A percentile compares a stretch with the other conserved stretches of the same genome.
phyloP scores from a whole-genome alignment of 768 basidiomycete genomes.

The Galerina sulciceps region DNA sequence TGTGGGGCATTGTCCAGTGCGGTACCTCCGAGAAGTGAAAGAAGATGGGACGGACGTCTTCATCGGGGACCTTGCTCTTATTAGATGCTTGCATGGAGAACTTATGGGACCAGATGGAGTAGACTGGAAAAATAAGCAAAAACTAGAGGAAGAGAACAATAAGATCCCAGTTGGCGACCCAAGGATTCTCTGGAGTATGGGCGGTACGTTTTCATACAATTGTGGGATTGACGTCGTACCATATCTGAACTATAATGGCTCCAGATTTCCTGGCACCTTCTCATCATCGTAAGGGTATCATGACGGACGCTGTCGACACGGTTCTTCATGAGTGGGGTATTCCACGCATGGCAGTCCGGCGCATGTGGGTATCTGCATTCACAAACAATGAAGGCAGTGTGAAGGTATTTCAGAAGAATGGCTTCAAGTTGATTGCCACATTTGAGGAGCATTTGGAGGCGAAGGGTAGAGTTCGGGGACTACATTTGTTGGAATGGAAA shows the following conservation, averaged over 20 bases:
- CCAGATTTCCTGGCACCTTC: slow-evolving; percentile 64
- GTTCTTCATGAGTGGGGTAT: slow-evolving; percentile 64
- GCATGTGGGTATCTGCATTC: slow-evolving; percentile 48
- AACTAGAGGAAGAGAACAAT: slow-evolving; percentile 43
- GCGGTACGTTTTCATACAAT: slow-evolving; percentile 43
- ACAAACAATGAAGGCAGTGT: slow-evolving; percentile 62
- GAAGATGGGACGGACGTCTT: slow-evolving; percentile 60
- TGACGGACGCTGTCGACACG: slow-evolving; percentile 64
- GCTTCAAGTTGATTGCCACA: slow-evolving; percentile 25
- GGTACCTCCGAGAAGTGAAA: slow-evolving; percentile 54
- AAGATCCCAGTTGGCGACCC: slow-evolving; percentile 50
- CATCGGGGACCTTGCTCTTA: slow-evolving; percentile 51
- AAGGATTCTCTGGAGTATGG: slow-evolving; percentile 62
- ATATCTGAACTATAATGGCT: not conserved
- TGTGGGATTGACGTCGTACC: not conserved
- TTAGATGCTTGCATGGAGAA: slow-evolving; percentile 30
- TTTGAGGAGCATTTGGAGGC: slow-evolving; percentile 17
- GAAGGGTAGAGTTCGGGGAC: slow-evolving; percentile 25
- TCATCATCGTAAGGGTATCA: slow-evolving; percentile 72
- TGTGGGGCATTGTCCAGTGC: slow-evolving; percentile 52
- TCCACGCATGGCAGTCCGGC: slow-evolving; percentile 62
- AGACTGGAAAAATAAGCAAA: slow-evolving; percentile 42
- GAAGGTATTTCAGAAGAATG: slow-evolving; percentile 53
- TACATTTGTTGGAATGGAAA: slow-evolving; percentile 34
- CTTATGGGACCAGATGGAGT: slow-evolving; percentile 19